Evolutionary conservation across 129 eudicot genomes (phyloP).

Genomic region (Helichrysum umbraculigerum): DNA sequence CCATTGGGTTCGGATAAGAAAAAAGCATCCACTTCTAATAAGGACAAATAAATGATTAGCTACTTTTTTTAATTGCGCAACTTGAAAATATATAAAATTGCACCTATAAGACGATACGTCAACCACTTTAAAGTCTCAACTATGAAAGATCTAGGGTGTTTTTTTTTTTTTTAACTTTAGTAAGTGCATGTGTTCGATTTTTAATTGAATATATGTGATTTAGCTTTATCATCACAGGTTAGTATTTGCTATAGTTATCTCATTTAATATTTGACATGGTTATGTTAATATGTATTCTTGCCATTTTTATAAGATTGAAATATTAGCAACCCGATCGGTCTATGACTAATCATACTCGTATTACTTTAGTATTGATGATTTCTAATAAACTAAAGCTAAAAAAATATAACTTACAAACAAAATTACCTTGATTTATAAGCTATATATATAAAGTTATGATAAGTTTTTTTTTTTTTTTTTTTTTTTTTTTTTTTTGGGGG

Average conservation of each 20-base stretch:
- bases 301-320: no score
- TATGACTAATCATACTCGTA: no score
- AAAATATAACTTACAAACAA: no score
- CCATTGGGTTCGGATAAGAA: slow-evolving; percentile 20
- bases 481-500: no score
- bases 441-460: no score
- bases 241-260: background rate
- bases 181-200: background rate
- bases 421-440: no score
- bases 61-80: slow-evolving; percentile 22
- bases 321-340: no score
- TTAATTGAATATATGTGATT: background rate
- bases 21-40: slow-evolving; percentile 29
- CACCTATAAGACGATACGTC: slow-evolving; percentile 2
- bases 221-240: background rate
- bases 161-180: background rate
- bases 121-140: slow-evolving; percentile 12
- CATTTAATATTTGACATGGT: background rate
- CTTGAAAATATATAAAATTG: slow-evolving; percentile 1
- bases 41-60: slow-evolving; percentile 29
- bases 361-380: no score
- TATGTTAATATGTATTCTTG: no score
- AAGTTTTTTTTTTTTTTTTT: no score
- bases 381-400: no score
- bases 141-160: background rate